Evolutionary conservation across 2,329 filamentous ascomycete genomes (phyloP), one percentile per base, ranked within the genome.

Genomic region (Ophiostoma montium): DNA sequence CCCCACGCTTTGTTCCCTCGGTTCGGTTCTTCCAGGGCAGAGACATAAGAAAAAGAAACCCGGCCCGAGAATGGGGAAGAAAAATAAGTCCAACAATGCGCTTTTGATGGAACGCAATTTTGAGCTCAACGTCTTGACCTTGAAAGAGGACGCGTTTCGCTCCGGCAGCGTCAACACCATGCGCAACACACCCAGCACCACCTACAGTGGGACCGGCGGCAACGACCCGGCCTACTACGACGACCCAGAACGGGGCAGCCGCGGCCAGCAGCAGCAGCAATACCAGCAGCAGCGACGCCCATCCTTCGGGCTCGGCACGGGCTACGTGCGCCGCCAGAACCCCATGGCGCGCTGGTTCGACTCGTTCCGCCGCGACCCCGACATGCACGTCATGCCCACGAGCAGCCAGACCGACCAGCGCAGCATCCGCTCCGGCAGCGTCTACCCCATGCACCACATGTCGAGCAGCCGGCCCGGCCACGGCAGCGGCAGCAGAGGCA

Each of bases 321-420:
- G 46, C 38, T 31, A 16, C 15, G 19, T 38, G 9, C 49, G n/a
- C 6, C 53, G 46, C 19, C 33, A 48, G 8, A 50, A 52, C 33
- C 48, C 47, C 31, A 13, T 57, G 10, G 19, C 39, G 15, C 69
- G 69, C 52, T 68, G 78, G 58, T 54, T 80, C 57, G 74, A 82
- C 63, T 72, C 75, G 62, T 84, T 84, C 67, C 74, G 73, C 57
- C 73, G 78, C 52, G 78, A 83, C 56, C 74, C 76, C 8, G 62
- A 63, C 55, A 64, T 67, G 49, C 67, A 65, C 51, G 65, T 75
- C 55, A 71, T 71, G 36, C 66, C 72, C 39, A n/a, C n/a, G n/a
- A 63, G 64, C 9, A 16, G 9, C 32, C 31, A 23, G 18, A 7
- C 43, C 32, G 32, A 46, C 19, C 31, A 35, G 11, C 31, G 19